A percentile compares a stretch with the other conserved stretches of the same genome.
Conservation (phyloP, 139 green algal species). For the Deuterostichococcus epilithicus region DNA sequence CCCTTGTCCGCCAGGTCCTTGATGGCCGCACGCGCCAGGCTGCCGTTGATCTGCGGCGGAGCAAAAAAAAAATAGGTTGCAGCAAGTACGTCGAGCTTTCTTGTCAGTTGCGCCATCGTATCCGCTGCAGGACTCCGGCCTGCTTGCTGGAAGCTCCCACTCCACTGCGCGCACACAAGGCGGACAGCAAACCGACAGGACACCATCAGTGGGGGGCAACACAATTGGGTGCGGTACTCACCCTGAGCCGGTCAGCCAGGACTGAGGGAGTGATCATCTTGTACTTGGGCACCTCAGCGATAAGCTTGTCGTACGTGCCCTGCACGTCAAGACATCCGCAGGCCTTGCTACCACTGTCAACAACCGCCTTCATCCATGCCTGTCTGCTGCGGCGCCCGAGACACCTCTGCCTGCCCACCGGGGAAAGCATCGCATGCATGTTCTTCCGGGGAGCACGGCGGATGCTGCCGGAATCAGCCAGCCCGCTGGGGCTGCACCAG, state of each 20-base stretch:
- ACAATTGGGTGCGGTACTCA: conserved; percentile 20
- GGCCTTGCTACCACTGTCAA: background rate
- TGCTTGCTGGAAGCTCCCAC: too few species aligned
- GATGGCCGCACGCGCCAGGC: conserved; percentile 87
- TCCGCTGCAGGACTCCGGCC: too few species aligned
- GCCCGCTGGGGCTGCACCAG: too few species aligned
- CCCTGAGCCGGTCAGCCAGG: conserved; percentile 78
- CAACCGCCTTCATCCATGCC: background rate
- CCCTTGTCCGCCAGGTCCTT: conserved; percentile 78
- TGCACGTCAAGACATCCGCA: conserved; percentile 20
- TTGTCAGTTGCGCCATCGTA: too few species aligned
- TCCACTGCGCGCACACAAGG: background rate
- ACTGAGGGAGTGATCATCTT: conserved; percentile 99
- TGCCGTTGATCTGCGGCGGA: conserved; percentile 85
- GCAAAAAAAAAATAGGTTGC: background rate
- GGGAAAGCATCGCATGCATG: background rate
- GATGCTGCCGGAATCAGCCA: too few species aligned
- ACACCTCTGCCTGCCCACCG: background rate
- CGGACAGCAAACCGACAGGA: background rate
- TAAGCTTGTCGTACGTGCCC: conserved; percentile 95
- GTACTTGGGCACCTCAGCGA: conserved; percentile 97
- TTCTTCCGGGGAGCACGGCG: too few species aligned
- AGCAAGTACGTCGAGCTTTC: background rate
- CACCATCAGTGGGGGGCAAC: background rate
- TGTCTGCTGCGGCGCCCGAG: too few species aligned